Percentiles rank a stretch among this genome's conserved stretches.
Evolutionary conservation across 2,329 filamentous ascomycete species (phyloP).

Genomic region (Samsoniella hepiali): DNA sequence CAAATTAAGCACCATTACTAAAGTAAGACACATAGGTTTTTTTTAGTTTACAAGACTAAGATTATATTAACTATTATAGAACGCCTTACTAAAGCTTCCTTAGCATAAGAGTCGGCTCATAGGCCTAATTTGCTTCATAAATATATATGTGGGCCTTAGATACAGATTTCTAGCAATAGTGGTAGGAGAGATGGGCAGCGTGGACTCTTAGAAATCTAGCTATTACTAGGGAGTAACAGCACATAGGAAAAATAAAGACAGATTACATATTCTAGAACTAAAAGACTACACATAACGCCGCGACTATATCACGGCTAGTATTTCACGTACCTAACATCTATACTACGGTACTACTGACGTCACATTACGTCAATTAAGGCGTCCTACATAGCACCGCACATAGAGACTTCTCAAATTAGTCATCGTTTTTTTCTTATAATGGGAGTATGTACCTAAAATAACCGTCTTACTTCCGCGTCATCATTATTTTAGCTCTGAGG

Average conservation of each 20-base stretch:
- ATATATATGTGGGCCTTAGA: background rate
- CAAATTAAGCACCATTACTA: background rate
- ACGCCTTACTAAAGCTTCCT: constrained; percentile 1
- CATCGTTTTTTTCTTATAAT: background rate
- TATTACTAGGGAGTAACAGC: too few relatives aligned
- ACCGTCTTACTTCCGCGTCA: background rate
- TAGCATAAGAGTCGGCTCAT: constrained; percentile 1
- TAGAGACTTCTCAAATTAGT: background rate
- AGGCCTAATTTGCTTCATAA: background rate
- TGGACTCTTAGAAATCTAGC: too few relatives aligned
- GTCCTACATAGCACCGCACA: background rate
- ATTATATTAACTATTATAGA: background rate
- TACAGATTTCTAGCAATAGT: constrained; percentile 2
- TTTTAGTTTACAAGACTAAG: background rate
- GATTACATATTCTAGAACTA: too few relatives aligned
- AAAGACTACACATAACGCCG: too few relatives aligned
- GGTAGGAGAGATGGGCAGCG: background rate
- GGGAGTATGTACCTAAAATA: background rate
- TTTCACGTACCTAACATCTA: too few relatives aligned
- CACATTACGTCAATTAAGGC: too few relatives aligned
- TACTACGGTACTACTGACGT: too few relatives aligned
- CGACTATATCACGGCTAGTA: too few relatives aligned
- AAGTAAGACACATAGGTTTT: too few relatives aligned
- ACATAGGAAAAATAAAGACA: background rate
- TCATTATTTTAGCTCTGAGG: background rate